A percentile compares a stretch with the other conserved stretches of the same genome.
These are phyloP conservation scores for Tylopilus intermedius DNA, from an alignment of 768 basidiomycete genomes.

Conservation along the genomic window DNA sequence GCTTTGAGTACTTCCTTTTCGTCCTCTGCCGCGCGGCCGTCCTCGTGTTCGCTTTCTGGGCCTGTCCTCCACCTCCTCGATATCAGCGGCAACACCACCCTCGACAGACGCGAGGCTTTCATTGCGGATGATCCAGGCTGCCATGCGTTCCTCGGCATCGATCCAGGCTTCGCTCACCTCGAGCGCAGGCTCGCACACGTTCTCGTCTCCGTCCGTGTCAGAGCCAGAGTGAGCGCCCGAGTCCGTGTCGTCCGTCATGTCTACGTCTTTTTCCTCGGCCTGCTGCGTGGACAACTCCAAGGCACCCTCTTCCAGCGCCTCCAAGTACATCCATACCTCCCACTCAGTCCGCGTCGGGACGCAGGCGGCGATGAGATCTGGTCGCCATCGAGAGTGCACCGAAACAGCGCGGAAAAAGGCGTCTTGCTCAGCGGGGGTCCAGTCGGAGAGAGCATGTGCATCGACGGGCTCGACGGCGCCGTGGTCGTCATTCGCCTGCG, in stretches of 20 bases:
- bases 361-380: slow-evolving; percentile 69
- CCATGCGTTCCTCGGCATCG: slow-evolving; percentile 32
- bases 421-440: slow-evolving; percentile 68
- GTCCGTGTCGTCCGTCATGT: slow-evolving; percentile 23
- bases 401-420: slow-evolving; percentile 66
- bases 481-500: background rate
- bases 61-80: background rate
- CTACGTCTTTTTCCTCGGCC: slow-evolving; percentile 6
- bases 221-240: slow-evolving; percentile 13
- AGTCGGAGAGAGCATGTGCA: slow-evolving; percentile 26
- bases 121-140: slow-evolving; percentile 16
- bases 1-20: slow-evolving; percentile 2
- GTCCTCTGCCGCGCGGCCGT: background rate
- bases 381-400: slow-evolving; percentile 63
- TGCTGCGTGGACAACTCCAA: slow-evolving; percentile 12
- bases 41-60: slow-evolving; percentile 13
- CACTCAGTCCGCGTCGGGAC: slow-evolving; percentile 60
- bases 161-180: slow-evolving; percentile 36
- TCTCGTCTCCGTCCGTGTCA: background rate
- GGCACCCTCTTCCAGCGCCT: slow-evolving; percentile 38
- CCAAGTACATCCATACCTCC: slow-evolving; percentile 68
- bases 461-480: background rate
- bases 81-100: background rate
- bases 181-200: slow-evolving; percentile 26
- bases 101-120: slow-evolving; percentile 9